Evolutionary conservation across 345 rosid species (phyloP), one percentile per base, ranked within the genome.

Genomic region (Chamaenerion angustifolium): DNA sequence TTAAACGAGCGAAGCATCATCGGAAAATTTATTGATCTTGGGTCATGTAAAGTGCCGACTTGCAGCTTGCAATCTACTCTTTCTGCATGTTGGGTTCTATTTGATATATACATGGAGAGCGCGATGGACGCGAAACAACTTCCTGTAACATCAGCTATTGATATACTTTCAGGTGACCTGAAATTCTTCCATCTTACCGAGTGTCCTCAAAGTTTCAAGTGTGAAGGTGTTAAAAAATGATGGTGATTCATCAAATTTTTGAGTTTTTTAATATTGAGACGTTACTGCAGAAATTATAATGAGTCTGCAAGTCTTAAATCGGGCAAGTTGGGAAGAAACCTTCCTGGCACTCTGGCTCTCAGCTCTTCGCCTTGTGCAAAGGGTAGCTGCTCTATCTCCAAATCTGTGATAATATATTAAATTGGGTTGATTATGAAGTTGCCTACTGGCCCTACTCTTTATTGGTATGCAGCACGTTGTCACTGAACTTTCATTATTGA

Each of bases 281-380:
- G 5, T 64, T 17, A 48, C 17, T 62, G 73, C 78, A 80, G 87
- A 72, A 54, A 61, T 54, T 16, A 75, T 72, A 53, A 61, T 49
- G 59, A 31, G 77, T 9, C 81, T 80, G 48, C 69, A 48, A 64
- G 72, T 66, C 43, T 54, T 71, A 46, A 77, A 80, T 49, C 72
- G 49, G 56, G 80, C 87, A 56, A 77, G 78, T 68, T 81, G 88
- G 88, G 73, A 81, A 51, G 88, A 81, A 54, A 73, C 88, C 37
- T 81, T 81, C 66, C 61, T 81, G 40, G 79, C 81, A 7, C 84
- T 81, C 45, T 81, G 88, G 88, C 52, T 75, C 69, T 75, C 88
- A 51, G 88, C 79, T 45, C 83, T 81, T 55, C 81, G 82, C 40
- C 84, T 81, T 63, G 88, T 81, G 56, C 81, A 81, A 56, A 67